Percentiles rank a stretch among this genome's conserved stretches.
Evolutionary conservation across 345 rosid genomes (phyloP).

Genomic region (Trapa bicornis): DNA sequence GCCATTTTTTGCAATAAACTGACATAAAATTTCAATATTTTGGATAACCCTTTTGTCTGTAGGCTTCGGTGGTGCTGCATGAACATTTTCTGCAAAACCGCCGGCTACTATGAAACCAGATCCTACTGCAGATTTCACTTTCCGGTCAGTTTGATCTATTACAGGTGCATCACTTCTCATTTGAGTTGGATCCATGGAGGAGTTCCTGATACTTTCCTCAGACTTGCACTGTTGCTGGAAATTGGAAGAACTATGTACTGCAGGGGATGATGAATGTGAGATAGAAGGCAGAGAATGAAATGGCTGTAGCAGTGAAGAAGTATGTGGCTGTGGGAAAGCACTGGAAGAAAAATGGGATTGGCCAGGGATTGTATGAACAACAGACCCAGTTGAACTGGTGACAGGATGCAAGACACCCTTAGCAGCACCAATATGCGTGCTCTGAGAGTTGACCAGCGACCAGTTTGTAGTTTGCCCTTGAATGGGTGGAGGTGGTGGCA

Average conservation of each 20-base stretch:
- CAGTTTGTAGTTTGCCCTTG: conserved; percentile 16
- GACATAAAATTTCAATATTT: conserved; percentile 28
- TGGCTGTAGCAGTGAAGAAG: conserved; percentile 17
- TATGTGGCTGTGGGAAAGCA: conserved; percentile 12
- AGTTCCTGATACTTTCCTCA: background rate
- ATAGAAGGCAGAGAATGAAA: conserved; percentile 19
- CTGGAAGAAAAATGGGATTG: conserved; percentile 12
- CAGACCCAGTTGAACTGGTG: conserved; percentile 16
- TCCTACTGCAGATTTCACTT: too few relatives aligned
- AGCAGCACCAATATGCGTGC: conserved; percentile 13
- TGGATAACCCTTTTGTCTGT: conserved; percentile 16
- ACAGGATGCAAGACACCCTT: conserved; percentile 20
- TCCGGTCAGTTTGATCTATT: too few relatives aligned
- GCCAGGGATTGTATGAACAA: conserved; percentile 13
- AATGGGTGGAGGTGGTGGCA: too few relatives aligned
- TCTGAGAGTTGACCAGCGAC: conserved; percentile 15
- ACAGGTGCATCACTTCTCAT: too few relatives aligned
- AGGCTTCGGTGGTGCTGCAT: conserved; percentile 28
- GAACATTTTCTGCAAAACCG: background rate
- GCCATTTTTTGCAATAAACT: conserved; percentile 27
- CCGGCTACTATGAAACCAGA: too few relatives aligned
- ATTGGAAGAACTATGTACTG: conserved; percentile 12
- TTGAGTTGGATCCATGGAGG: too few relatives aligned
- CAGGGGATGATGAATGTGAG: conserved; percentile 12
- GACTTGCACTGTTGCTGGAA: conserved; percentile 7